Base-by-base conservation (phyloP, 495 filamentous ascomycete species). In the Xanthoparmelia taractica region DNA sequence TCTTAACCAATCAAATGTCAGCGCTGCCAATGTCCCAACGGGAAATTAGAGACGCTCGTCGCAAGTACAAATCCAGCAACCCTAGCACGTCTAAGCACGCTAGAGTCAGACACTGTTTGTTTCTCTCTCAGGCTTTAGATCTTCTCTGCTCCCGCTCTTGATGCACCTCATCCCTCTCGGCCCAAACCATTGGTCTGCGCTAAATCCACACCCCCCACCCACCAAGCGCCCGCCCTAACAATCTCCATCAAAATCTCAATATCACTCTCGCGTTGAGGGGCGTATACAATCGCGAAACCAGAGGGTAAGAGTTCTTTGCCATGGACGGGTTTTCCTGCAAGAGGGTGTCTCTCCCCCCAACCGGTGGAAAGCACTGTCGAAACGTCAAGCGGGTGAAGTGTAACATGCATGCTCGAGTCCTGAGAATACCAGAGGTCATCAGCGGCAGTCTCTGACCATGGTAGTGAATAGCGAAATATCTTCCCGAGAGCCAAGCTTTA, bases 341-440 rank as follows among this genome's bases (percentile, higher is more conserved):
- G 79, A 1, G 89, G 89, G 73, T 96, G 91, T n/a, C 91, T 78
- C 73, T 96, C 83, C n/a, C 88, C 92, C 91, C 90, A 96, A 25
- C 91, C 88, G 50, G 83, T 84, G 63, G 91, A 85, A 40, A 96
- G 75, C 25, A 96, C 79, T 66, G 85, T 80, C 70, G 79, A 84
- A 52, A 87, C 89, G 73, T 97, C 92, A 34, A 86, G 83, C 1
- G 90, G 89, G 61, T 92, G 84, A 29, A 96, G 75, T 18, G 83
- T 84, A 67, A 92, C 69, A 73, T 97, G 92, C 77, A 92, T 75
- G 10, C 84, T 87, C 60, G 84, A 79, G 63, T 97, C 92, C 54
- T 69, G 25, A 34, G 6, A 23, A 48, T 57, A 23, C 2, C 18
- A 23, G 4, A 38, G 1, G 12, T 34, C n/a, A 17, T 65, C 52